phyloP scores from a whole-genome alignment of 257 asterid species.

The Solanum neorickii region DNA sequence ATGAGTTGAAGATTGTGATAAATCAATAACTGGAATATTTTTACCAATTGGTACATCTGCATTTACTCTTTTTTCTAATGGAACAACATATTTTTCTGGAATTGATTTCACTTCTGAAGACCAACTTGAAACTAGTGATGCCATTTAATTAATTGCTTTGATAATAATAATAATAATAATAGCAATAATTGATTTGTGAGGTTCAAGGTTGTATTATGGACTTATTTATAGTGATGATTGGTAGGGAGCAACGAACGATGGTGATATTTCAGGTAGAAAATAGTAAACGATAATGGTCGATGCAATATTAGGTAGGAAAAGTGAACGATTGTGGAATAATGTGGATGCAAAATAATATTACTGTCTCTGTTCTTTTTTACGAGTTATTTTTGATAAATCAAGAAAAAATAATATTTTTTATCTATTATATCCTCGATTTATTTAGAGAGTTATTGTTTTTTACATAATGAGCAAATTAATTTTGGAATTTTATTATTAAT shows the following conservation, averaged over 20 bases:
- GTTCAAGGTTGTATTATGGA: background rate
- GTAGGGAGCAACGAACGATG: background rate
- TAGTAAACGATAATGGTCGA: no score
- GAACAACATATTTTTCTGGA: background rate
- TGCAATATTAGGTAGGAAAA: background rate
- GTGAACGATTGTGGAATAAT: background rate
- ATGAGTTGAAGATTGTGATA: background rate
- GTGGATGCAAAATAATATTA: no score
- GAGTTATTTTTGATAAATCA: no score
- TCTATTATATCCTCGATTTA: no score
- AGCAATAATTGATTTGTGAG: background rate
- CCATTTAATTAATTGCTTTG: background rate
- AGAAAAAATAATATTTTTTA: no score
- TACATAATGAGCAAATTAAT: no score
- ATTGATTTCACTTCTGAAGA: background rate
- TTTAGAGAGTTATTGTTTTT: no score
- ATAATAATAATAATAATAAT: background rate
- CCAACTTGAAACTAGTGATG: constrained; percentile 2
- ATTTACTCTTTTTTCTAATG: background rate
- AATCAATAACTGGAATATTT: constrained; percentile 2
- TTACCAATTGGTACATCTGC: background rate
- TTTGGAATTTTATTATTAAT: no score
- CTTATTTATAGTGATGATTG: background rate
- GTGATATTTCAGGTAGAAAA: background rate
- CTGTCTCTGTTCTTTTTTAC: no score